These are phyloP conservation scores for Tetrahymena borealis DNA, from an alignment of 73 alveolate species.

Conservation along the genomic window DNA sequence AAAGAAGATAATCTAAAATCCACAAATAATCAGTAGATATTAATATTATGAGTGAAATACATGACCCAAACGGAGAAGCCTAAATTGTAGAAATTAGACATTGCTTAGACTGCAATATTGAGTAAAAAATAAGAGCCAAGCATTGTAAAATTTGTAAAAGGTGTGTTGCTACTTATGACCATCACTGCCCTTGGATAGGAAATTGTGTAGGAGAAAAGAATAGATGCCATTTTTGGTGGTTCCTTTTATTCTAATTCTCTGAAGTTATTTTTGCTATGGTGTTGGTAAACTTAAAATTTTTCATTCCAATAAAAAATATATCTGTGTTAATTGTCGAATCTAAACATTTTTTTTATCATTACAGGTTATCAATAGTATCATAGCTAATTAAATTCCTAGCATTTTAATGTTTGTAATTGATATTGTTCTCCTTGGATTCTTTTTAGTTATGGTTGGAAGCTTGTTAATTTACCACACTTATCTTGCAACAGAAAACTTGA, in stretches of 20 bases:
- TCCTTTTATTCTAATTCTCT: conserved; percentile 1
- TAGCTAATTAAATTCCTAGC: background rate
- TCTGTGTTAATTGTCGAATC: background rate
- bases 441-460: conserved; percentile 24
- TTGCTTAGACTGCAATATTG: background rate
- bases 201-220: conserved; percentile 52
- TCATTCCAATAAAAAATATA: background rate
- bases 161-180: conserved; percentile 49
- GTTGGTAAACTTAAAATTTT: background rate
- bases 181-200: conserved; percentile 81
- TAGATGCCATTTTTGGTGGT: conserved; percentile 40
- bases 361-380: background rate
- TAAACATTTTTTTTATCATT: background rate
- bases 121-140: conserved; percentile 13
- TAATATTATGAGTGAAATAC: background rate
- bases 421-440: conserved; percentile 37
- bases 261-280: background rate
- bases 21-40: background rate
- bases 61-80: background rate
- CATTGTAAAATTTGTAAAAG: conserved; percentile 40
- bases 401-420: background rate
- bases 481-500: conserved; percentile 6
- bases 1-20: background rate
- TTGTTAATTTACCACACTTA: conserved; percentile 8
- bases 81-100: background rate